These are phyloP conservation scores for Curvularia spicifera DNA, from an alignment of 2,329 filamentous ascomycete species.

Conservation along the genomic window DNA sequence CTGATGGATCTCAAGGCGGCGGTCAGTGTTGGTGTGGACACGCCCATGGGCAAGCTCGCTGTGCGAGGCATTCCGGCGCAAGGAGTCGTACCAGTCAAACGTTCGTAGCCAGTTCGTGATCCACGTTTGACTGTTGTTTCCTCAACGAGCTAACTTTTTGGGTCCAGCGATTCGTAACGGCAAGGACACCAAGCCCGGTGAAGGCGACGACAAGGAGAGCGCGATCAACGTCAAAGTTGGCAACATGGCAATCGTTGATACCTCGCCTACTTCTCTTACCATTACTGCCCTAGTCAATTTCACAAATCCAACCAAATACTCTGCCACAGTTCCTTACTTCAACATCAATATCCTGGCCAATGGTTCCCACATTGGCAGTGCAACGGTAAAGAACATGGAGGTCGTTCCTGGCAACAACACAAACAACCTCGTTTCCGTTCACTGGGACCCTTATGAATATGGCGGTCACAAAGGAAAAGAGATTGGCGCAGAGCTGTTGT, in stretches of 20 bases:
- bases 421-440: slow-evolving; percentile 69
- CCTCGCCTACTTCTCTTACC: slow-evolving; percentile 72
- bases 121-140: slow-evolving; percentile 27
- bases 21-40: slow-evolving; percentile 83
- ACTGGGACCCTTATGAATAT: slow-evolving; percentile 73
- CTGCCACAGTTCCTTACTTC: slow-evolving; percentile 78
- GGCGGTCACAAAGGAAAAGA: slow-evolving; percentile 67
- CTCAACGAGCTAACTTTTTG: slow-evolving; percentile 42
- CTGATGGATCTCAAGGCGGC: slow-evolving; percentile 75
- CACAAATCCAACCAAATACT: slow-evolving; percentile 89
- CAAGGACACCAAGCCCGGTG: slow-evolving; percentile 55
- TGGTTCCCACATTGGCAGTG: slow-evolving; percentile 75
- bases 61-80: slow-evolving; percentile 82
- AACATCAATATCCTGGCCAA: slow-evolving; percentile 79
- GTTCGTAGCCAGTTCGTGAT: slow-evolving; percentile 72
- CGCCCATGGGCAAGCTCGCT: slow-evolving; percentile 79
- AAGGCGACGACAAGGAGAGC: slow-evolving; percentile 55
- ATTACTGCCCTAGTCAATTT: slow-evolving; percentile 78
- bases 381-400: slow-evolving; percentile 67
- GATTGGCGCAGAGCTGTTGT: slow-evolving; percentile 75
- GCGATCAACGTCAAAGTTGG: slow-evolving; percentile 69
- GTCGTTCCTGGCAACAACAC: slow-evolving; percentile 75
- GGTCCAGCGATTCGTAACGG: slow-evolving; percentile 45
- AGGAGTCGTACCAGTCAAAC: slow-evolving; percentile 88
- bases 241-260: slow-evolving; percentile 74